Percentiles rank a stretch among this genome's conserved stretches.
Conservation (phyloP, 2,329 filamentous ascomycete species). For the Sporothrix dimorphospora region DNA sequence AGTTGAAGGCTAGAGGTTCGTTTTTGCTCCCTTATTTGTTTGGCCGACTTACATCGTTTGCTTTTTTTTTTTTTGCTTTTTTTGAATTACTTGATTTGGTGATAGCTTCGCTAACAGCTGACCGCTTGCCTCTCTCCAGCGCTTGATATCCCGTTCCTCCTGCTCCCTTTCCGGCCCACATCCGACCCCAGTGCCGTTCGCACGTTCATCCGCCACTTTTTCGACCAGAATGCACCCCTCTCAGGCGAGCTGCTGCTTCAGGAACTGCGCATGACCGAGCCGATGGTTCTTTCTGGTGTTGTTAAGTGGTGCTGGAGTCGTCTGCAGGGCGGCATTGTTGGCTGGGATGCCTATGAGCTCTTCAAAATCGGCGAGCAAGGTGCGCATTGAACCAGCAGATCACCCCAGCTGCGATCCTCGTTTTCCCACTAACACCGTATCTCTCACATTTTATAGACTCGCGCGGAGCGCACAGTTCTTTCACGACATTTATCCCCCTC, state of each 20-base stretch:
- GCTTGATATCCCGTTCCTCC: conserved; percentile 87
- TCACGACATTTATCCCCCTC: conserved; percentile 93
- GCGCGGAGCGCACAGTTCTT: conserved; percentile 86
- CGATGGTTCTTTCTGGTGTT: conserved; percentile 91
- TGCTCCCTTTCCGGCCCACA: conserved; percentile 90
- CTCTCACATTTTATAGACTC: conserved; percentile 65
- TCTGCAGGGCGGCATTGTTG: conserved; percentile 85
- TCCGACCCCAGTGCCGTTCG: conserved; percentile 90
- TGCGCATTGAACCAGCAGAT: conserved; percentile 42
- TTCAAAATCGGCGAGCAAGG: conserved; percentile 94
- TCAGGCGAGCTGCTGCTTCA: conserved; percentile 74
- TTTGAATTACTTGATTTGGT: neutral
- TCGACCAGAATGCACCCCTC: conserved; percentile 68
- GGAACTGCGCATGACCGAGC: conserved; percentile 89
- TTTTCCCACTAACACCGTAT: neutral
- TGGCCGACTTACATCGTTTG: neutral
- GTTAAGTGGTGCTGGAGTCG: conserved; percentile 99
- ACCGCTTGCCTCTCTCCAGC: conserved; percentile 53
- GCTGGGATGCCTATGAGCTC: conserved; percentile 95
- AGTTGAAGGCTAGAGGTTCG: conserved; percentile 93
- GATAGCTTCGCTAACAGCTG: neutral
- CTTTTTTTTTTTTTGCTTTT: conserved; percentile 1
- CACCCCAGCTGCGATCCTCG: neutral
- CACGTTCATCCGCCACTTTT: conserved; percentile 91
- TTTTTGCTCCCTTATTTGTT: conserved; percentile 35